Evolutionary conservation across 352 stramenopile genomes (phyloP), one percentile per base, ranked within the genome.

Genomic region (Sclerospora graminicola): DNA sequence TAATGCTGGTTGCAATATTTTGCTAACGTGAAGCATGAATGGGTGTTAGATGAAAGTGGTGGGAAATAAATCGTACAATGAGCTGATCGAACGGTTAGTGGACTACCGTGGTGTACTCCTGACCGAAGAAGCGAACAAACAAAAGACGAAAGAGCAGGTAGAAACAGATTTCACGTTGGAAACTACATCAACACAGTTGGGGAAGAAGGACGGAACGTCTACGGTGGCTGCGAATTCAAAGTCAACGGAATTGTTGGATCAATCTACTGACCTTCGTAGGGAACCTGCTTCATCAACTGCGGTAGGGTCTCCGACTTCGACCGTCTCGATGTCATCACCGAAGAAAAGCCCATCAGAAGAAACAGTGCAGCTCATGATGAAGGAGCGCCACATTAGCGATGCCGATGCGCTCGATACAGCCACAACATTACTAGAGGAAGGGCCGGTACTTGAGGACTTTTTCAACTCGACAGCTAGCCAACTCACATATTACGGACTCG

Each of bases 31-130:
- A n/a, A 16, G 6, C 16, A 18, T n/a, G 14, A 5, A 38, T 45
- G 37, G 5, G 34, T 53, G 26, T 2, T 38, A 84, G 72, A 53
- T 77, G 45, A 54, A 63, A 19, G 69, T 96, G 4, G 65, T 98
- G 41, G 73, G 77, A 24, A 78, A 81, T 45, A 95, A 95, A 53
- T 97, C 85, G 33, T 99, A 99, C 73, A 99, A 99, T 69, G 89
- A 98, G 46, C 67, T 98, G 19, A 84, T 98, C 34, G 94, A 98
- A 54, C 71, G 75, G 2, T 61, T 98, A 4, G 90, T 98, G 28
- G 66, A 97, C 51, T 89, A 87, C 44, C 78, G 78, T 18, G 75
- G 62, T 18, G 59, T 89, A 34, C 66, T 72, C 27, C 71, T 80
- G 69, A 88, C 60, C 11, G 83, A 80, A 45, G 58, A 65, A 31